These are phyloP conservation scores for Chrysochromulina parva DNA, from an alignment of 78 protist genomes.

Conservation along the genomic window DNA sequence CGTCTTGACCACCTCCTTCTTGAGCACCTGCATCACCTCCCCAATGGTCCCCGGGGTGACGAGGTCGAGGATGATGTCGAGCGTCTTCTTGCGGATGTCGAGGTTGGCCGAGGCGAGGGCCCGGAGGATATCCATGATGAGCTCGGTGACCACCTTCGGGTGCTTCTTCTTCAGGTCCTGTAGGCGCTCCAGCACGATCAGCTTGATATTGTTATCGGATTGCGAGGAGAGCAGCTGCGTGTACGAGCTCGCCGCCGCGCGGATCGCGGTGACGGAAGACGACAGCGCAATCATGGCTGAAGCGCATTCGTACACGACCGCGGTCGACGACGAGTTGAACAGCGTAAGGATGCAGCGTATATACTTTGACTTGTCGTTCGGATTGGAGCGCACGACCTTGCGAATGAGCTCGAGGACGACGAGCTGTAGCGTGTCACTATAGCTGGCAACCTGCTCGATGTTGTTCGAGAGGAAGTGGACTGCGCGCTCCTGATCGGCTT, in stretches of 20 bases:
- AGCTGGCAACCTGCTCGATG: constrained; percentile 56
- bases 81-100: constrained; percentile 81
- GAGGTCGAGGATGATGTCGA: constrained; percentile 79
- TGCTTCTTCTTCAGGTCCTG: constrained; percentile 70
- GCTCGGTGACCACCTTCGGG: constrained; percentile 68
- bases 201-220: constrained; percentile 90
- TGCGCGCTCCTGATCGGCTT: constrained; percentile 85
- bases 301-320: constrained; percentile 20
- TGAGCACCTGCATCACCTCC: constrained; percentile 73
- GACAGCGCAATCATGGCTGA: constrained; percentile 72
- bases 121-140: constrained; percentile 91
- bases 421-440: constrained; percentile 90
- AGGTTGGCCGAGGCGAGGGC: constrained; percentile 82
- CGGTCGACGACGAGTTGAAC: not conserved
- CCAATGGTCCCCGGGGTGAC: constrained; percentile 78
- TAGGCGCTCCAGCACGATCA: constrained; percentile 82
- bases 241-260: constrained; percentile 76
- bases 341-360: constrained; percentile 73
- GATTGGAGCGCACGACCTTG: constrained; percentile 70
- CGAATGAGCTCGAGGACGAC: constrained; percentile 86
- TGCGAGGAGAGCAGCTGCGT: constrained; percentile 75
- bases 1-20: constrained; percentile 85
- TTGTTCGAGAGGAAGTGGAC: constrained; percentile 68
- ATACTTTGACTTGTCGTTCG: constrained; percentile 62
- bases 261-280: constrained; percentile 30